These are phyloP conservation scores for Mycena floridula DNA, from an alignment of 768 basidiomycete genomes.

Conservation along the genomic window DNA sequence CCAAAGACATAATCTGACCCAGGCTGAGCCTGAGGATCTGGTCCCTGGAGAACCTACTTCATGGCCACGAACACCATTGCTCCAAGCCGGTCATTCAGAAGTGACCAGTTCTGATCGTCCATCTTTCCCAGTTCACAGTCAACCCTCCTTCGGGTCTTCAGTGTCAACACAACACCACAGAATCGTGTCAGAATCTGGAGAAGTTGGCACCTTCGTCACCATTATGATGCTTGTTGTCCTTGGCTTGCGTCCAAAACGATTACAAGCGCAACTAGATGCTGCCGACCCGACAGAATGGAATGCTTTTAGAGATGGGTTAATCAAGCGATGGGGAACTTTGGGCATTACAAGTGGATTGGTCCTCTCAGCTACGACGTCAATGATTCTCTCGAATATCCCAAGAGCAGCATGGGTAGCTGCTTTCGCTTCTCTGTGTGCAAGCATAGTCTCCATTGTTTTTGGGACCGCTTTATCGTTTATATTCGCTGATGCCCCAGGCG, in stretches of 20 bases:
- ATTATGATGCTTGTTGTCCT: conserved; percentile 8
- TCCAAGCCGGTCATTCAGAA: background rate
- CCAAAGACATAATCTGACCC: background rate
- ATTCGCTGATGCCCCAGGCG: conserved; percentile 6
- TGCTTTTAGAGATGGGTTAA: conserved; percentile 7
- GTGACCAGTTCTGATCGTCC: background rate
- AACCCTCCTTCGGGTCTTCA: too few species aligned
- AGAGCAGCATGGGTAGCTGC: conserved; percentile 7
- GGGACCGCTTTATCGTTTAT: conserved; percentile 10
- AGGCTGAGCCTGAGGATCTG: background rate
- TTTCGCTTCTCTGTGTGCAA: conserved; percentile 7
- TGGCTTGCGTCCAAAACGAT: conserved; percentile 5
- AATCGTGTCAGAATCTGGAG: background rate
- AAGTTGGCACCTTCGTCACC: conserved; percentile 2
- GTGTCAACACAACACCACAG: too few species aligned
- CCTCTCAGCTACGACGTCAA: conserved; percentile 8
- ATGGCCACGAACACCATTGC: background rate
- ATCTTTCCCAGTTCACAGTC: too few species aligned
- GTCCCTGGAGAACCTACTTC: background rate
- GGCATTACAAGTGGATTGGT: conserved; percentile 10
- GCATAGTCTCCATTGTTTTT: conserved; percentile 8
- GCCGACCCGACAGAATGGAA: conserved; percentile 5
- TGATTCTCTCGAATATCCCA: conserved; percentile 7
- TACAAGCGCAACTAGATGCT: conserved; percentile 6
- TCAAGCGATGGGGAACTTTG: conserved; percentile 10